phyloP scores from a whole-genome alignment of 2,329 filamentous ascomycete species.

The Sarocladiaceae sp. region DNA sequence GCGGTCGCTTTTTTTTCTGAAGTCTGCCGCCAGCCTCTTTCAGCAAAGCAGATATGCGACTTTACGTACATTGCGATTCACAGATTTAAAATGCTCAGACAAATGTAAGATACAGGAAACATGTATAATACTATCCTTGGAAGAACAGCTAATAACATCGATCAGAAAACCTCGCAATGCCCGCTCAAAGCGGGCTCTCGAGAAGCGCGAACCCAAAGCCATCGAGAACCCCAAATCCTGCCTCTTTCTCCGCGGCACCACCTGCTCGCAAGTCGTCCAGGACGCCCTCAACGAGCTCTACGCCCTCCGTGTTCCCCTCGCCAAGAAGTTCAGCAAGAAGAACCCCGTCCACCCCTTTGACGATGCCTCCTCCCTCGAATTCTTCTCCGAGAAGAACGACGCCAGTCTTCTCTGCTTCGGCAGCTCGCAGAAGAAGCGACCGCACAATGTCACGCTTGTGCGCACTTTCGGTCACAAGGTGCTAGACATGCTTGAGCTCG shows the following conservation, averaged over 20 bases:
- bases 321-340: slow-evolving; percentile 94
- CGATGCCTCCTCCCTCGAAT: slow-evolving; percentile 81
- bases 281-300: slow-evolving; percentile 82
- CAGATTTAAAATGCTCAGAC: slow-evolving; percentile 38
- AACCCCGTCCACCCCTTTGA: slow-evolving; percentile 95
- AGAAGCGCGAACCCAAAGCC: slow-evolving; percentile 85
- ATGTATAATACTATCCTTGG: not conserved
- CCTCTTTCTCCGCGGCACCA: slow-evolving; percentile 84
- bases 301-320: slow-evolving; percentile 77
- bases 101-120: slow-evolving; percentile 36
- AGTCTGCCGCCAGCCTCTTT: not conserved
- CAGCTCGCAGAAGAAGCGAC: slow-evolving; percentile 89
- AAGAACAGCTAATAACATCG: slow-evolving; percentile 2
- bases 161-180: slow-evolving; percentile 62
- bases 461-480: slow-evolving; percentile 83
- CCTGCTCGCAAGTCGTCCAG: slow-evolving; percentile 77
- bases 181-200: slow-evolving; percentile 90
- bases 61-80: not conserved
- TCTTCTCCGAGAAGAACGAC: slow-evolving; percentile 97
- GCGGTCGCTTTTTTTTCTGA: slow-evolving; percentile 3
- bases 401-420: slow-evolving; percentile 81
- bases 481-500: slow-evolving; percentile 90
- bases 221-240: slow-evolving; percentile 87
- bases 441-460: slow-evolving; percentile 78
- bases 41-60: not conserved